These are phyloP conservation scores for Hypoxylon lienhwacheense DNA, from an alignment of 495 filamentous ascomycete species.

Conservation along the genomic window DNA sequence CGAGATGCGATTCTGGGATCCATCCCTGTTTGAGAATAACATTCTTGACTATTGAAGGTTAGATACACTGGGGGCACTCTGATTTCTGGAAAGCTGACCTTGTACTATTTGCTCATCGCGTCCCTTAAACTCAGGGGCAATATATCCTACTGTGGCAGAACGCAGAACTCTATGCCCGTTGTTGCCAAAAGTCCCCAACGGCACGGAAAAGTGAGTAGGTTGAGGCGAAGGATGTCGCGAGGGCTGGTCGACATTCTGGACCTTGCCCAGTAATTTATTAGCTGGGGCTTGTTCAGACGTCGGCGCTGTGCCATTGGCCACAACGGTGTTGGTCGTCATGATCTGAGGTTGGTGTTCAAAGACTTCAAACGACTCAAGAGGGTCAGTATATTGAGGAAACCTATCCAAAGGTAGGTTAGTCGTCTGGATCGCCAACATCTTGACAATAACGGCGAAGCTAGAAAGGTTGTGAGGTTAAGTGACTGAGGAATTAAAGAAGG, in stretches of 20 bases:
- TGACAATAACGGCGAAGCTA: slow-evolving; percentile 30
- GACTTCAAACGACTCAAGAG: slow-evolving; percentile 41
- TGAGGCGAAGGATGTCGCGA: slow-evolving; percentile 77
- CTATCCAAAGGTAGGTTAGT: slow-evolving; percentile 49
- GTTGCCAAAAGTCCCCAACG: slow-evolving; percentile 55
- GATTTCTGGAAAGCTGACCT: slow-evolving; percentile 55
- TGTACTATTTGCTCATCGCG: slow-evolving; percentile 91
- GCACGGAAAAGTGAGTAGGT: slow-evolving; percentile 85
- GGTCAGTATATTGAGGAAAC: slow-evolving; percentile 42
- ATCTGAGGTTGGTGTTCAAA: slow-evolving; percentile 21
- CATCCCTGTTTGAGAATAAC: slow-evolving; percentile 60
- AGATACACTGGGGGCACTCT: slow-evolving; percentile 13
- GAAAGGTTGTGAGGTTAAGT: not conserved
- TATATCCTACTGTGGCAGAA: slow-evolving; percentile 91
- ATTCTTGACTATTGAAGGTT: slow-evolving; percentile 43
- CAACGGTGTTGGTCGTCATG: slow-evolving; percentile 39
- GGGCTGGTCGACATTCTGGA: slow-evolving; percentile 36
- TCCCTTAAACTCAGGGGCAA: slow-evolving; percentile 92
- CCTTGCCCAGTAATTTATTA: slow-evolving; percentile 43
- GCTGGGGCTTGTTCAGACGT: slow-evolving; percentile 26
- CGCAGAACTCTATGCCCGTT: slow-evolving; percentile 69
- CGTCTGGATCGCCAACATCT: slow-evolving; percentile 46
- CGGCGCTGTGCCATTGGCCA: slow-evolving; percentile 25
- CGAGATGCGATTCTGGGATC: slow-evolving; percentile 81
- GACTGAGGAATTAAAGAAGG: not conserved